Conservation (phyloP, 306 rosid genomes). For the Herpetospermum pedunculosum region DNA sequence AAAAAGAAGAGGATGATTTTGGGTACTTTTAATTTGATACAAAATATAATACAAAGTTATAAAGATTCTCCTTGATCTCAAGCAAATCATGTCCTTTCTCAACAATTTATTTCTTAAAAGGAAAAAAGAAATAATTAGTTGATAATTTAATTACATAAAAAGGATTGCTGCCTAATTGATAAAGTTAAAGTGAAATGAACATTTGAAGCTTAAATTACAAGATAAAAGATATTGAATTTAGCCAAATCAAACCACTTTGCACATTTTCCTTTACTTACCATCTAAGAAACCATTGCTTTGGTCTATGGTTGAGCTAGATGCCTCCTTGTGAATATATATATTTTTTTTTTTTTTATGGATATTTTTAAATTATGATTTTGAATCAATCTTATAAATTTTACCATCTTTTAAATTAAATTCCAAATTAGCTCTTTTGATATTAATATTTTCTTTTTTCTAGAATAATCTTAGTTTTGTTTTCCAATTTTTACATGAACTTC, state of each 20-base stretch:
- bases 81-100: background rate
- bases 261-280: constrained; percentile 1
- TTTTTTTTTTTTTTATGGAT: background rate
- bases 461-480: too few relatives aligned
- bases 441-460: background rate
- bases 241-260: background rate
- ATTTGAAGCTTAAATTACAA: background rate
- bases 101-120: background rate
- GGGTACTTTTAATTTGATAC: background rate
- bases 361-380: background rate
- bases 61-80: background rate
- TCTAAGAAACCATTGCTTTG: background rate
- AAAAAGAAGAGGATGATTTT: background rate
- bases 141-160: background rate
- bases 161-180: background rate
- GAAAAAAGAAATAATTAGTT: background rate
- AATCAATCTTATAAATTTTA: background rate
- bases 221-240: background rate
- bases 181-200: background rate
- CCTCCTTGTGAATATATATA: too few relatives aligned
- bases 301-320: background rate
- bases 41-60: background rate
- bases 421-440: background rate
- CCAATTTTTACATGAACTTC: background rate
- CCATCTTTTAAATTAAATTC: too few relatives aligned